Base-by-base conservation (phyloP, 2,329 filamentous ascomycete genomes). In the Ceratocystis eucalypticola region DNA sequence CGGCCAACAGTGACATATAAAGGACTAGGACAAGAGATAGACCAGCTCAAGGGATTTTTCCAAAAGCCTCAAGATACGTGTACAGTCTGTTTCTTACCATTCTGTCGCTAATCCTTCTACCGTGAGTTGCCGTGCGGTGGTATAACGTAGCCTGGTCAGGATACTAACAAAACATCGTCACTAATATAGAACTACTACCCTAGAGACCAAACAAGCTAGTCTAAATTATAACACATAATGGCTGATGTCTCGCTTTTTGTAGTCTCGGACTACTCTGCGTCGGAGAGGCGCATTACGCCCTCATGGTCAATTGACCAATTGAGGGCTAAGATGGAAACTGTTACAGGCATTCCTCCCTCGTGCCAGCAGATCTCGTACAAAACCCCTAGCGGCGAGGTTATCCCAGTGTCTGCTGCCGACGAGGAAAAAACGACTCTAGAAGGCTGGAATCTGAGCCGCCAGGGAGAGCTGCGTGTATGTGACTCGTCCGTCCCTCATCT, bases 201-300 rank as follows among this genome's bases (percentile, higher is more conserved):
- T 20, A 7, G 3, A 41, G 37, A 20, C 57, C 15, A 61, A n/a
- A 28, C 17, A 33, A 62, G 45, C 37, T 12, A 15, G 30, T 22
- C 44, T 22, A 63, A 30, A 45, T n/a, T 20, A 61, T 41, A 22
- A 55, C 50, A n/a, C 8, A 61, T 30, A 33, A 84, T 88, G 78
- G 83, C 85, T 65, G 90, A 94, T 75, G 82, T 94, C 66, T 87
- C 89, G 70, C 81, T 94, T 72, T 81, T 86, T 69, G 84, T 94
- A 72, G 82, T 82, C 69, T 93, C 89, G 64, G 86, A 90, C 68
- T 89, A 88, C 75, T 82, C 88, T 61, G 84, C 87, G 62, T 92
- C 91, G 64, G 94, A 99, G 78, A 88, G 93, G 69, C 89, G 94
- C 71, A 86, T 97, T 74, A 93, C 90, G 30, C 93, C 93, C 15